Conservation (phyloP, 2,329 filamentous ascomycete species). For the Sphaerulina vaccinii region DNA sequence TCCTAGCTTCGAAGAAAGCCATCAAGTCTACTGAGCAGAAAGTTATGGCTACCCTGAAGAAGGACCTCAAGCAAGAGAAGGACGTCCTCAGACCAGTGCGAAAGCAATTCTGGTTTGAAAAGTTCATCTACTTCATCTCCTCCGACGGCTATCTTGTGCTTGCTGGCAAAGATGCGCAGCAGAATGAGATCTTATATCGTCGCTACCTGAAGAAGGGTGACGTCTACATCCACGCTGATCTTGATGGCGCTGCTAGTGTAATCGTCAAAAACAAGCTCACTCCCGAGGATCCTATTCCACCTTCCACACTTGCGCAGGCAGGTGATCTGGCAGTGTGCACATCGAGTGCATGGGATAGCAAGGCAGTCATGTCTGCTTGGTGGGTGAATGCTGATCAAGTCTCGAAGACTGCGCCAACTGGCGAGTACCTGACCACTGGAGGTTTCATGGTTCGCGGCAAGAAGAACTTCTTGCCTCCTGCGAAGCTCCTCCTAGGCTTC, state of each 20-base stretch:
- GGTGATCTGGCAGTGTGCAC: slow-evolving; percentile 80
- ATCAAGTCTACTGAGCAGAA: slow-evolving; percentile 89
- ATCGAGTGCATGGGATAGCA: slow-evolving; percentile 91
- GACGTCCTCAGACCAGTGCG: slow-evolving; percentile 79
- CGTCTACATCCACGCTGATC: slow-evolving; percentile 85
- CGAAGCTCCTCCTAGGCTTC: slow-evolving; percentile 83
- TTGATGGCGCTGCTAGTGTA: slow-evolving; percentile 79
- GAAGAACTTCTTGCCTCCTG: slow-evolving; percentile 88
- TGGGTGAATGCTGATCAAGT: slow-evolving; percentile 93
- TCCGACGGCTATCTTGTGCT: slow-evolving; percentile 93
- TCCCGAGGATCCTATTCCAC: slow-evolving; percentile 82
- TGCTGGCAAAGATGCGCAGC: slow-evolving; percentile 79
- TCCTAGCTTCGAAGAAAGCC: slow-evolving; percentile 75
- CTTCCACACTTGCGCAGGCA: slow-evolving; percentile 86
- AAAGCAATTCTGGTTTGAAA: slow-evolving; percentile 91
- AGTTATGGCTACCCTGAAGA: slow-evolving; percentile 80
- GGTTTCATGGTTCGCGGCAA: slow-evolving; percentile 78
- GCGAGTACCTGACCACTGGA: slow-evolving; percentile 76
- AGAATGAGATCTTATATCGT: slow-evolving; percentile 89
- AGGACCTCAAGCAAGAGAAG: slow-evolving; percentile 88
- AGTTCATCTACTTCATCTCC: slow-evolving; percentile 92
- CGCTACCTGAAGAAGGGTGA: slow-evolving; percentile 85
- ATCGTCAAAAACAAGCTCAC: slow-evolving; percentile 84
- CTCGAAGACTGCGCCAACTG: slow-evolving; percentile 75
- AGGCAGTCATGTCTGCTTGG: slow-evolving; percentile 92